Percentiles rank a stretch among this genome's conserved stretches.
Evolutionary conservation across 768 basidiomycete species (phyloP).

Genomic region (Solioccasus polychromus): DNA sequence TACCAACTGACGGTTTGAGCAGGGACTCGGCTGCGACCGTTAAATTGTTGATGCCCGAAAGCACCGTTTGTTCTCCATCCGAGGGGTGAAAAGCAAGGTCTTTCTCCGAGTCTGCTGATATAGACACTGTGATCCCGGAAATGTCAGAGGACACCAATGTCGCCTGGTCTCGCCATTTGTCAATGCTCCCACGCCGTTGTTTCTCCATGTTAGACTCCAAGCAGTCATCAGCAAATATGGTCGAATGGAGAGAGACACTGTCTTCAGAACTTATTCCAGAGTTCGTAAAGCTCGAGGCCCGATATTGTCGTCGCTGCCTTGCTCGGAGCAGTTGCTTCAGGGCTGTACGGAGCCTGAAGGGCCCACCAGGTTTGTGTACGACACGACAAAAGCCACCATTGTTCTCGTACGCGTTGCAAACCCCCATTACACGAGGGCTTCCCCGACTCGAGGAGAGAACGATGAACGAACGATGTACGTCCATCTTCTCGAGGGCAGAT

Average conservation of each 20-base stretch:
- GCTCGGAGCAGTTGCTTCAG: conserved; percentile 47
- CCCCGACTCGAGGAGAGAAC: conserved; percentile 72
- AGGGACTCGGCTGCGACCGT: conserved; percentile 61
- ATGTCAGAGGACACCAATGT: conserved; percentile 4
- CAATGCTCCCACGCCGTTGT: conserved; percentile 35
- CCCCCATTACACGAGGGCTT: conserved; percentile 56
- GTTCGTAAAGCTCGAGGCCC: conserved; percentile 17
- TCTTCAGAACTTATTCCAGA: conserved; percentile 25
- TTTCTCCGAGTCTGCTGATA: conserved; percentile 25
- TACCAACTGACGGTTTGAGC: conserved; percentile 61
- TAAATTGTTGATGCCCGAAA: conserved; percentile 27
- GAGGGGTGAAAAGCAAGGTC: conserved; percentile 25
- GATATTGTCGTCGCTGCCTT: conserved; percentile 31
- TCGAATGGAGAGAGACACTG: conserved; percentile 25
- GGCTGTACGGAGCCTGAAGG: conserved; percentile 63
- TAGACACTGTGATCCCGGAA: conserved; percentile 14
- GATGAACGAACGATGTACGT: conserved; percentile 66
- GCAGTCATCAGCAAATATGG: conserved; percentile 27
- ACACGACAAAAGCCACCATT: conserved; percentile 88
- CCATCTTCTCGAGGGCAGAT: conserved; percentile 53
- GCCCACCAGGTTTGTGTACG: conserved; percentile 87
- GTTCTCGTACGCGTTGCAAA: conserved; percentile 68
- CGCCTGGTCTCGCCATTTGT: conserved; percentile 24
- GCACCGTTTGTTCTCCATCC: conserved; percentile 12
- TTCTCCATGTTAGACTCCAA: conserved; percentile 11